Evolutionary conservation across 805 yeast species (phyloP).

Genomic region (Candida tammaniensis): DNA sequence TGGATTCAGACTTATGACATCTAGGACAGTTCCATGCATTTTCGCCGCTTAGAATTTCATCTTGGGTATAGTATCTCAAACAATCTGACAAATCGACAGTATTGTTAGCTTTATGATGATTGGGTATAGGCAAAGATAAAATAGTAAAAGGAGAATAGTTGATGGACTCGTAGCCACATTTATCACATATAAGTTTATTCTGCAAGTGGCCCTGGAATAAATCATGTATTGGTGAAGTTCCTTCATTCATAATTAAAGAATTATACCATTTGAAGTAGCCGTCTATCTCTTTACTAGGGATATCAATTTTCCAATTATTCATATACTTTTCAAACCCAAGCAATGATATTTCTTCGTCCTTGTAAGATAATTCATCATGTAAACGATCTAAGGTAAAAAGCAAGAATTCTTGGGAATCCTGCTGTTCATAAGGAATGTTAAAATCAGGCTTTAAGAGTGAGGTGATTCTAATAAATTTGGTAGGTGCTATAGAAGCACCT

Average conservation of each 20-base stretch:
- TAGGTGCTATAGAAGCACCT: constrained; percentile 62
- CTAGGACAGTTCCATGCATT: constrained; percentile 86
- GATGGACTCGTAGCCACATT: constrained; percentile 60
- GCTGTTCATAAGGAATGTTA: constrained; percentile 70
- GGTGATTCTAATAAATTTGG: constrained; percentile 54
- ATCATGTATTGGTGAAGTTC: constrained; percentile 64
- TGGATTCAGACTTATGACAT: constrained; percentile 39
- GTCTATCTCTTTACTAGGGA: constrained; percentile 31
- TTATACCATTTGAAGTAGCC: constrained; percentile 66
- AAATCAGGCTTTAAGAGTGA: constrained; percentile 61
- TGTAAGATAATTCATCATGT: constrained; percentile 59
- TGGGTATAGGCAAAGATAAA: constrained; percentile 61
- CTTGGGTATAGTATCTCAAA: constrained; percentile 56
- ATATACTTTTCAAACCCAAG: constrained; percentile 25
- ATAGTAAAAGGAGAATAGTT: constrained; percentile 63
- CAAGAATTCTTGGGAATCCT: constrained; percentile 77
- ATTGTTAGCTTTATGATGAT: constrained; percentile 19
- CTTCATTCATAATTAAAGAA: constrained; percentile 49
- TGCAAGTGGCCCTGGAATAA: constrained; percentile 74
- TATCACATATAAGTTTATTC: constrained; percentile 57
- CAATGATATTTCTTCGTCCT: constrained; percentile 19
- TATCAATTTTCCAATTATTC: constrained; percentile 29
- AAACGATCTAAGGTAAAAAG: constrained; percentile 63
- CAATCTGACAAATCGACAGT: constrained; percentile 57
- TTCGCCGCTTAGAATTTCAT: constrained; percentile 67